Conservation (phyloP, 1,139 yeast species). For the Wickerhamiella infanticola region DNA sequence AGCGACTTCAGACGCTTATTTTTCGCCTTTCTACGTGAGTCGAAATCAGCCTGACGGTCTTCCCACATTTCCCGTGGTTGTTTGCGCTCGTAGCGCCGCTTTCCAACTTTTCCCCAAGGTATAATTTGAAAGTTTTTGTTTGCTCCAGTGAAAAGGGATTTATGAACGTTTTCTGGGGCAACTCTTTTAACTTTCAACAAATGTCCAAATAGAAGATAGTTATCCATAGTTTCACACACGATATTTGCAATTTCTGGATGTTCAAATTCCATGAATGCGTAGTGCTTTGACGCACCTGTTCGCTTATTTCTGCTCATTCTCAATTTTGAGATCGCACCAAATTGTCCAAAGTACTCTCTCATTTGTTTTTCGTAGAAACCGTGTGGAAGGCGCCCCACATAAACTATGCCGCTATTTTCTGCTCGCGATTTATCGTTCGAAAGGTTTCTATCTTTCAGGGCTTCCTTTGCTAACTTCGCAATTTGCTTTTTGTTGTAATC, state of each 20-base stretch:
- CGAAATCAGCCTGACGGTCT: constrained; percentile 37
- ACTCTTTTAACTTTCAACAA: constrained; percentile 50
- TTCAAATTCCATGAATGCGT: constrained; percentile 76
- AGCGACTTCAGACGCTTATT: constrained; percentile 34
- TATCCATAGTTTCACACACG: constrained; percentile 92
- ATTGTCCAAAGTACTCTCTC: constrained; percentile 70
- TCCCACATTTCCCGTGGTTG: constrained; percentile 47
- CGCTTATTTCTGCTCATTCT: constrained; percentile 78
- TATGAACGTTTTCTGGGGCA: constrained; percentile 31
- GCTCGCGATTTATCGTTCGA: constrained; percentile 17
- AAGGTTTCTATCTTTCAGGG: constrained; percentile 12
- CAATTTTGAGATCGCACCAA: constrained; percentile 66
- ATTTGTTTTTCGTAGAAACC: constrained; percentile 82
- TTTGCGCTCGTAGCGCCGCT: constrained; percentile 39
- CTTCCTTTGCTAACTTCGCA: constrained; percentile 14
- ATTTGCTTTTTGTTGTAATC: constrained; percentile 14
- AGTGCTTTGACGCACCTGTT: constrained; percentile 86
- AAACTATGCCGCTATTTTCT: constrained; percentile 45
- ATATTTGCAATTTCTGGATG: constrained; percentile 62
- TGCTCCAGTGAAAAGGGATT: constrained; percentile 39
- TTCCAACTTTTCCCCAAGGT: constrained; percentile 46
- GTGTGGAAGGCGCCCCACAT: constrained; percentile 83
- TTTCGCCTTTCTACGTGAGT: constrained; percentile 31
- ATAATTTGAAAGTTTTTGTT: constrained; percentile 41
- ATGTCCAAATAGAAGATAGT: constrained; percentile 79